phyloP scores from a whole-genome alignment of 441 rosid species.

The Aquilaria agallochum region DNA sequence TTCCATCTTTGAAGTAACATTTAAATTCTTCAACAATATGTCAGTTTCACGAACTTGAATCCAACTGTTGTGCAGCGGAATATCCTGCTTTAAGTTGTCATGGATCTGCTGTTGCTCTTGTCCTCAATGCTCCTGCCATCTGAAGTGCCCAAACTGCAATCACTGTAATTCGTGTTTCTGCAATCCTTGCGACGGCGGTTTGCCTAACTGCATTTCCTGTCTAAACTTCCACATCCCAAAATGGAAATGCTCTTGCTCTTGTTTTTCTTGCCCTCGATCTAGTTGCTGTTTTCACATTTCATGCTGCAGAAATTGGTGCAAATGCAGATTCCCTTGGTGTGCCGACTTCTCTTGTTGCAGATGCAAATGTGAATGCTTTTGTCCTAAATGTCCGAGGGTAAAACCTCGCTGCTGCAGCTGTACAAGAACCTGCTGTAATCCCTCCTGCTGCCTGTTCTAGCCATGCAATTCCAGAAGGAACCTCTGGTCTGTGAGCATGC shows the following conservation, averaged over 20 bases:
- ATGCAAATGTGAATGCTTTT: constrained; percentile 30
- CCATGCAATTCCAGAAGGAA: constrained; percentile 4
- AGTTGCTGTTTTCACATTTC: constrained; percentile 38
- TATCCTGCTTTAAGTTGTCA: constrained; percentile 49
- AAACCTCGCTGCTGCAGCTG: constrained; percentile 41
- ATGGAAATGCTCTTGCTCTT: constrained; percentile 16
- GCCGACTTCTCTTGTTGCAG: constrained; percentile 39
- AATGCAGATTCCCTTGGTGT: constrained; percentile 38
- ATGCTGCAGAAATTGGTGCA: constrained; percentile 39
- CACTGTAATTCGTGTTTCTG: constrained; percentile 18
- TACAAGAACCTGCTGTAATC: constrained; percentile 53
- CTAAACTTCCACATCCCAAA: constrained; percentile 30
- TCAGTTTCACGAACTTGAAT: not conserved
- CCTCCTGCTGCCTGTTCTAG: constrained; percentile 53
- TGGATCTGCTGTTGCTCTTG: constrained; percentile 73
- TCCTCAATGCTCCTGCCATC: constrained; percentile 44
- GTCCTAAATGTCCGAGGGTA: constrained; percentile 52
- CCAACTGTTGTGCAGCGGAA: constrained; percentile 37
- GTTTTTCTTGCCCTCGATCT: constrained; percentile 38
- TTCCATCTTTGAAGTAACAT: too few species aligned
- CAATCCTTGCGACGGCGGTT: constrained; percentile 13
- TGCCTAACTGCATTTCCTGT: constrained; percentile 15
- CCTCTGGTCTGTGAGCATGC: constrained; percentile 8
- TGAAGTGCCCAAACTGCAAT: constrained; percentile 44
- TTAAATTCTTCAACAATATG: too few species aligned